Conservation (phyloP, 805 yeast species). For the Komagataella mondaviorum region DNA sequence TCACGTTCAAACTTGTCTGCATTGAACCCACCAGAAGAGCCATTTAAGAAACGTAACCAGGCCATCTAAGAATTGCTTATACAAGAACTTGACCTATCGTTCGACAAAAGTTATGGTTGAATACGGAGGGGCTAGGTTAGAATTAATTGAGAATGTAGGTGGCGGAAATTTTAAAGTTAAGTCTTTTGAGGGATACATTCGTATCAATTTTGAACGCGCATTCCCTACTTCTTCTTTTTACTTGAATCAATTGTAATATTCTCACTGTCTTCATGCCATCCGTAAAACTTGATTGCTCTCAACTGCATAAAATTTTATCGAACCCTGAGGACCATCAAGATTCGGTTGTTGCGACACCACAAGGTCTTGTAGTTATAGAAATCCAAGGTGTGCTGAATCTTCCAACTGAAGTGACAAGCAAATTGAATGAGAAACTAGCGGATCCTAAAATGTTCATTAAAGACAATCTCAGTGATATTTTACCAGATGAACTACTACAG, state of each 20-base stretch:
- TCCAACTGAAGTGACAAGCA: constrained; percentile 21
- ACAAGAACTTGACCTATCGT: neutral
- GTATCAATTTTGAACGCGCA: neutral
- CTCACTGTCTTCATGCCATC: constrained; percentile 11
- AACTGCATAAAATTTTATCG: constrained; percentile 6
- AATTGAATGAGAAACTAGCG: constrained; percentile 19
- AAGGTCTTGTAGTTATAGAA: constrained; percentile 50
- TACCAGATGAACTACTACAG: constrained; percentile 6
- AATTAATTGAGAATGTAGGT: neutral
- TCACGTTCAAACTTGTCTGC: constrained; percentile 30
- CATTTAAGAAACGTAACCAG: constrained; percentile 11
- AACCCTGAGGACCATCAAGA: neutral
- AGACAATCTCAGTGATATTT: neutral
- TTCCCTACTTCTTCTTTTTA: neutral
- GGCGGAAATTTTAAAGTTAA: neutral
- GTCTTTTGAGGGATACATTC: too few species aligned
- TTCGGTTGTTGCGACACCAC: constrained; percentile 30
- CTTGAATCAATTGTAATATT: neutral
- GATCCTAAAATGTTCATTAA: constrained; percentile 16
- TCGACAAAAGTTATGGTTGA: neutral
- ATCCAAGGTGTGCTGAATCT: constrained; percentile 62
- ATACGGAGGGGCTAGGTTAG: neutral
- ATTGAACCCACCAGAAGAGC: constrained; percentile 21
- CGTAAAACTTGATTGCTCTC: constrained; percentile 7
- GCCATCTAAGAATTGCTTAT: neutral